Percentiles rank a stretch among this genome's conserved stretches.
phyloP scores from a whole-genome alignment of 2,329 filamentous ascomycete species.

The Albifimbria verrucaria region DNA sequence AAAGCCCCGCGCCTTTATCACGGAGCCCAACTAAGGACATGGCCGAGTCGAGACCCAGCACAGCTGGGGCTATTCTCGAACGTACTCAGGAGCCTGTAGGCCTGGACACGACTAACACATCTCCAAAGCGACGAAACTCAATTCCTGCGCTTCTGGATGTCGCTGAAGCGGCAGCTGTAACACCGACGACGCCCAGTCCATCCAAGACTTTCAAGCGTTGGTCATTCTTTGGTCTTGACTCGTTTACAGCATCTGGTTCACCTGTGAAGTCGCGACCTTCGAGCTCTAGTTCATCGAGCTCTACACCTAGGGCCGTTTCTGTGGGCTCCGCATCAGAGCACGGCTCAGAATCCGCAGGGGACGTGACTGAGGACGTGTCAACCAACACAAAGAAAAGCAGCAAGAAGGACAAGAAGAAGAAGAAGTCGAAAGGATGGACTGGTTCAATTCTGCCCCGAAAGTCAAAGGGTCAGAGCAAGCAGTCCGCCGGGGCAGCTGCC shows the following conservation, averaged over 20 bases:
- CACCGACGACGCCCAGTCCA: constrained; percentile 41
- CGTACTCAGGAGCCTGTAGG: constrained; percentile 25
- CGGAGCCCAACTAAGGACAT: constrained; percentile 38
- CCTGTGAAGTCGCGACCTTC: constrained; percentile 44
- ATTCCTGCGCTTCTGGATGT: constrained; percentile 51
- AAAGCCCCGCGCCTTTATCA: constrained; percentile 32
- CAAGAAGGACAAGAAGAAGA: constrained; percentile 42
- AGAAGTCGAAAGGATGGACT: constrained; percentile 73
- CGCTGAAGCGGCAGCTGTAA: constrained; percentile 29
- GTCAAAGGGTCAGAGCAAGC: constrained; percentile 45
- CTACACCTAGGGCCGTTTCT: constrained; percentile 23
- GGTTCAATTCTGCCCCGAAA: constrained; percentile 65
- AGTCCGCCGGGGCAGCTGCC: constrained; percentile 33
- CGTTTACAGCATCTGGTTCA: constrained; percentile 41
- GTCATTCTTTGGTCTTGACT: constrained; percentile 62
- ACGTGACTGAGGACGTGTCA: constrained; percentile 16
- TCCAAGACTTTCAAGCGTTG: constrained; percentile 54
- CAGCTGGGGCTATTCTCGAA: constrained; percentile 68
- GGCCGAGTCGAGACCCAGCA: constrained; percentile 60
- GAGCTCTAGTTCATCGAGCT: constrained; percentile 45
- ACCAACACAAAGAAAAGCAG: constrained; percentile 26
- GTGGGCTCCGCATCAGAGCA: constrained; percentile 33
- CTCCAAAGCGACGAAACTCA: constrained; percentile 54
- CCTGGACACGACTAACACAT: constrained; percentile 17
- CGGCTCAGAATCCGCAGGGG: constrained; percentile 24